Evolutionary conservation across 306 rosid genomes (phyloP).

Genomic region (Begonia loranthoides): DNA sequence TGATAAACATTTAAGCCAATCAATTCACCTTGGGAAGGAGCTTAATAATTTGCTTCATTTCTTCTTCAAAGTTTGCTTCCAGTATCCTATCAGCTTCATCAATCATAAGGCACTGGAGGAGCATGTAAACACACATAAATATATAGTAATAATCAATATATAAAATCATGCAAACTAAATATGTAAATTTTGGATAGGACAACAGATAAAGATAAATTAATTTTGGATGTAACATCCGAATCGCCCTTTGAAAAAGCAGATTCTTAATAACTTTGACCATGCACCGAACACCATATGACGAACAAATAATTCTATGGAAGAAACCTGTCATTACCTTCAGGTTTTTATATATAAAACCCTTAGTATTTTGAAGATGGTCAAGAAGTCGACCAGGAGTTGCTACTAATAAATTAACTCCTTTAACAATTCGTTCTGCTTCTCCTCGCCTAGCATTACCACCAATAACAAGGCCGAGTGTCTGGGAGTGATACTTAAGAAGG

Average conservation of each 20-base stretch:
- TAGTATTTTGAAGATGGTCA: conserved; percentile 85
- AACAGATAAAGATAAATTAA: too few species aligned
- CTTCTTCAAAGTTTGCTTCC: conserved; percentile 94
- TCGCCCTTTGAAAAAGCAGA: too few species aligned
- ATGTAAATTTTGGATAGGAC: too few species aligned
- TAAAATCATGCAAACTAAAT: too few species aligned
- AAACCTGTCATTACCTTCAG: conserved; percentile 37
- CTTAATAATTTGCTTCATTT: conserved; percentile 79
- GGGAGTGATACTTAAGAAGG: conserved; percentile 83
- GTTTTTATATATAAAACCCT: conserved; percentile 59
- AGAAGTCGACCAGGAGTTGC: conserved; percentile 97
- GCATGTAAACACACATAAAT: background rate
- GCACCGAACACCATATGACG: too few species aligned
- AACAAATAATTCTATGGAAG: background rate
- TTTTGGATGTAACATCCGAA: too few species aligned
- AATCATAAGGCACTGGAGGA: conserved; percentile 65
- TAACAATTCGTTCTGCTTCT: conserved; percentile 75
- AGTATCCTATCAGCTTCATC: conserved; percentile 98
- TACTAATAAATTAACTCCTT: conserved; percentile 75
- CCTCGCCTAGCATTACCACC: conserved; percentile 81
- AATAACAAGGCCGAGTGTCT: conserved; percentile 70
- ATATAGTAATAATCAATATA: background rate
- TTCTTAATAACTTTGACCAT: too few species aligned
- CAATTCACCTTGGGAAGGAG: conserved; percentile 66
- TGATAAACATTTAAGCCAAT: background rate